phyloP scores from a whole-genome alignment of 1,139 yeast species.

The Citeromyces siamensis region DNA sequence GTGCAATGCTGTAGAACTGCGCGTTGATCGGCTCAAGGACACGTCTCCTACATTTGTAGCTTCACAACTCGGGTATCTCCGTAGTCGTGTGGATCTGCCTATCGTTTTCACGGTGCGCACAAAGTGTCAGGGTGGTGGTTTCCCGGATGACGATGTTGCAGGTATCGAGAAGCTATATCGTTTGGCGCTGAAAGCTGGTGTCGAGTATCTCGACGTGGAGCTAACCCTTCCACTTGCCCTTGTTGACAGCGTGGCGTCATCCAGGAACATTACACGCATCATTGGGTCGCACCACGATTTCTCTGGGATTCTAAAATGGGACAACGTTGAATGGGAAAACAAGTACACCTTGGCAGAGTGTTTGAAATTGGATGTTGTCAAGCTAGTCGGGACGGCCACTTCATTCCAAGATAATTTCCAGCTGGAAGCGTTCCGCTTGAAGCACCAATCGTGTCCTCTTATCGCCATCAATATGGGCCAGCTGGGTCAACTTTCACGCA shows the following conservation, averaged over 20 bases:
- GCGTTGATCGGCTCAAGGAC: slow-evolving; percentile 59
- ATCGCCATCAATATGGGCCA: slow-evolving; percentile 79
- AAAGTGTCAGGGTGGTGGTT: slow-evolving; percentile 67
- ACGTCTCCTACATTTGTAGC: slow-evolving; percentile 45
- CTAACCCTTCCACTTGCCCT: slow-evolving; percentile 30
- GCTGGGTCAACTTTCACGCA: slow-evolving; percentile 67
- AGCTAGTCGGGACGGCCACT: slow-evolving; percentile 73
- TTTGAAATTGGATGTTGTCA: slow-evolving; percentile 61
- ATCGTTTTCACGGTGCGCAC: slow-evolving; percentile 77
- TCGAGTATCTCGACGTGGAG: slow-evolving; percentile 38
- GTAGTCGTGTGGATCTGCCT: slow-evolving; percentile 58
- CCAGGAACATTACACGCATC: slow-evolving; percentile 49
- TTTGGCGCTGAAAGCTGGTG: slow-evolving; percentile 55
- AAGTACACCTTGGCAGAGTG: slow-evolving; percentile 56
- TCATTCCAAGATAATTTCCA: slow-evolving; percentile 53
- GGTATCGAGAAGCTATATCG: slow-evolving; percentile 37
- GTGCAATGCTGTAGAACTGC: slow-evolving; percentile 69
- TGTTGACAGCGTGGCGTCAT: slow-evolving; percentile 28
- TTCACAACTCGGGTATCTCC: slow-evolving; percentile 59
- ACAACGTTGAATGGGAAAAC: slow-evolving; percentile 58
- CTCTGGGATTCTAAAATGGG: slow-evolving; percentile 52
- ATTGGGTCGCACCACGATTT: slow-evolving; percentile 80
- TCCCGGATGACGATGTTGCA: slow-evolving; percentile 42
- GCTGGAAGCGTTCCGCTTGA: slow-evolving; percentile 54
- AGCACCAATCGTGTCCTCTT: slow-evolving; percentile 45